Evolutionary conservation across 2,329 filamentous ascomycete genomes (phyloP).

Genomic region (Alternaria triticina): DNA sequence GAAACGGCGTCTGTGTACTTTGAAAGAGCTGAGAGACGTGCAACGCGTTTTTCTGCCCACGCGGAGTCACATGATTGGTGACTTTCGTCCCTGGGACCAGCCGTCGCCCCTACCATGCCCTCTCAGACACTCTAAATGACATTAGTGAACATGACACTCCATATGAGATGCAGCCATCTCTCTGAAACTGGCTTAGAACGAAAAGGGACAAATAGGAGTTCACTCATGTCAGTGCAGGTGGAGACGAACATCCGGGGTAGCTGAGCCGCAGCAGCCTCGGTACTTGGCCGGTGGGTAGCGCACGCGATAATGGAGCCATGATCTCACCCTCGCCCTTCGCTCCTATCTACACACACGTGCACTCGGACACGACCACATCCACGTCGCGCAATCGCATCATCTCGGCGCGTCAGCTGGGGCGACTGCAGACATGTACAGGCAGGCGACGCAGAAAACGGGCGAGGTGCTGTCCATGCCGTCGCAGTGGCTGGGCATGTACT

Average conservation of each 20-base stretch:
- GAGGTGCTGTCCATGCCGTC: constrained; percentile 65
- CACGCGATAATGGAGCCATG: constrained; percentile 20
- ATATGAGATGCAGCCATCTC: background rate
- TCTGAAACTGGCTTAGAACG: background rate
- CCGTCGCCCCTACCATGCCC: background rate
- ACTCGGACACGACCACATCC: constrained; percentile 17
- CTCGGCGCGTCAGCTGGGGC: constrained; percentile 23
- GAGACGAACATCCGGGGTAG: constrained; percentile 18
- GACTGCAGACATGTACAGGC: constrained; percentile 43
- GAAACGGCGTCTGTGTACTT: background rate
- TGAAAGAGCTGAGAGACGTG: background rate
- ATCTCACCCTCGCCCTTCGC: constrained; percentile 29
- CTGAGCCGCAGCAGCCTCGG: constrained; percentile 38
- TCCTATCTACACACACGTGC: constrained; percentile 36
- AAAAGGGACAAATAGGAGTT: background rate
- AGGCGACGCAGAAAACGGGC: constrained; percentile 49
- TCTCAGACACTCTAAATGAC: background rate
- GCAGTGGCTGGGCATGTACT: constrained; percentile 74
- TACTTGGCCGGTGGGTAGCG: constrained; percentile 15
- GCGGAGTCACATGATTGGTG: constrained; percentile 36
- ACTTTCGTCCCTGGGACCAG: constrained; percentile 1
- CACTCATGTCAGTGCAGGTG: background rate
- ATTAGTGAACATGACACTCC: background rate
- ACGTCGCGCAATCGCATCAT: constrained; percentile 19
- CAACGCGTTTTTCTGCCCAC: constrained; percentile 19